Base-by-base conservation (phyloP, 345 rosid genomes). In the Leavenworthia alabamica region DNA sequence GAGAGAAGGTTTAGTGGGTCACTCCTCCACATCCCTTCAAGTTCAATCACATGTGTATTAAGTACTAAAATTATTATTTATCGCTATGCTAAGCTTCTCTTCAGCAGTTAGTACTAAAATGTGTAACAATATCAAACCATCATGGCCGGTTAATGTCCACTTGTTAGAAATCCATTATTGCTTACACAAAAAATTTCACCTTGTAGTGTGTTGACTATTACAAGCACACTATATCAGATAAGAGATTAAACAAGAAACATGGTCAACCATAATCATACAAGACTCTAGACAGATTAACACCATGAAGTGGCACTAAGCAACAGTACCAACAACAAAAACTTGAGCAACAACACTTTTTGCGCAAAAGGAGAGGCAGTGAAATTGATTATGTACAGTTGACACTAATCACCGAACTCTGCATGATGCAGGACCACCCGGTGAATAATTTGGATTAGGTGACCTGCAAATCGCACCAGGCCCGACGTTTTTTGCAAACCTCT, bases 391-490 rank as follows among this genome's bases (percentile, higher is more conserved):
- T 74, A 70, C 62, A 67, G 60, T 60, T 50, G 40, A 61, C 63
- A 65, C 66, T 46, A 50, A 60, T 92, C 85, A 89, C 76, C 98
- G 73, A 56, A 92, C 96, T 67, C 93, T 78, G 75, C 94, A 88
- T 19, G 90, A 79, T 15, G 89, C 77, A 55, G 85, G 89, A 62
- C 82, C 91, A 56, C 89, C 85, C 0, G 90, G 90, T 28, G 96
- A 82, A 73, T 84, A 85, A 71, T 46, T 73, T 35, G 93, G 88
- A 76, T 79, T 85, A 1, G 93, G 91, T 17, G 96, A 81, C 67
- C 89, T 81, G 58, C 97, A 89, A 66, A 77, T 81, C 32, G 83
- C 71, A 60, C 94, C 86, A 6, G 95, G 91, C 48, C 91, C 97
- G 53, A 85, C 79, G 19, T 92, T 86, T 73, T 70, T 83, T 35